A percentile compares a stretch with the other conserved stretches of the same genome.
Conservation (phyloP, 495 filamentous ascomycete genomes). For the Xylaria flabelliformis region DNA sequence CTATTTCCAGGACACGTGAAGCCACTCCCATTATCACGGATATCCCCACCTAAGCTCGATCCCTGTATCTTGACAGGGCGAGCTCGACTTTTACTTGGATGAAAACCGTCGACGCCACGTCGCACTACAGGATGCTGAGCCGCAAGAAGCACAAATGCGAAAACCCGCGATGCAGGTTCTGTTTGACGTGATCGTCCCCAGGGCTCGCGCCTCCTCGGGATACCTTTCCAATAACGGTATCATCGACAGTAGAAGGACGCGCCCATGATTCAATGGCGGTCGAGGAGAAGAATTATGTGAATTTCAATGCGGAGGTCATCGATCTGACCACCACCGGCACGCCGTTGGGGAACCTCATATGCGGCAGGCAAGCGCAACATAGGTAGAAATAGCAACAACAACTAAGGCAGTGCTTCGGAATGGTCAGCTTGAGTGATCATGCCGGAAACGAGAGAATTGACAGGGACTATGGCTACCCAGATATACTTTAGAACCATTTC, state of each 20-base stretch:
- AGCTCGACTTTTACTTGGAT: not conserved
- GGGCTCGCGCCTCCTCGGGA: not conserved
- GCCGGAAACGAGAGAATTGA: not conserved
- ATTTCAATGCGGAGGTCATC: not conserved
- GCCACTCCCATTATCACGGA: slow-evolving; percentile 10
- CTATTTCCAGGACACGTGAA: slow-evolving; percentile 9
- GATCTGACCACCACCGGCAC: slow-evolving; percentile 28
- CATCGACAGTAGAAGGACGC: not conserved
- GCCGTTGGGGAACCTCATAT: slow-evolving; percentile 26
- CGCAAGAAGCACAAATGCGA: not conserved
- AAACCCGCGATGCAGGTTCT: not conserved
- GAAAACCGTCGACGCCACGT: slow-evolving; percentile 1
- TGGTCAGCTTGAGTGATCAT: slow-evolving; percentile 1
- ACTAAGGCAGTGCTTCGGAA: not conserved
- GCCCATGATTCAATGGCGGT: not conserved
- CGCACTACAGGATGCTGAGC: slow-evolving; percentile 10
- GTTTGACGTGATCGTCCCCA: not conserved
- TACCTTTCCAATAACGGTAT: not conserved
- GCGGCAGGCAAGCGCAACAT: not conserved
- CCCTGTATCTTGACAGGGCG: not conserved
- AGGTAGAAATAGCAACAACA: not conserved
- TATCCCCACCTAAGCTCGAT: slow-evolving; percentile 25
- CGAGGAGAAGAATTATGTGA: not conserved
- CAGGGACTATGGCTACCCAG: not conserved
- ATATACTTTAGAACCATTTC: not conserved